Evolutionary conservation across 2,329 filamentous ascomycete genomes (phyloP).

Genomic region (Sporothrix schenckii): DNA sequence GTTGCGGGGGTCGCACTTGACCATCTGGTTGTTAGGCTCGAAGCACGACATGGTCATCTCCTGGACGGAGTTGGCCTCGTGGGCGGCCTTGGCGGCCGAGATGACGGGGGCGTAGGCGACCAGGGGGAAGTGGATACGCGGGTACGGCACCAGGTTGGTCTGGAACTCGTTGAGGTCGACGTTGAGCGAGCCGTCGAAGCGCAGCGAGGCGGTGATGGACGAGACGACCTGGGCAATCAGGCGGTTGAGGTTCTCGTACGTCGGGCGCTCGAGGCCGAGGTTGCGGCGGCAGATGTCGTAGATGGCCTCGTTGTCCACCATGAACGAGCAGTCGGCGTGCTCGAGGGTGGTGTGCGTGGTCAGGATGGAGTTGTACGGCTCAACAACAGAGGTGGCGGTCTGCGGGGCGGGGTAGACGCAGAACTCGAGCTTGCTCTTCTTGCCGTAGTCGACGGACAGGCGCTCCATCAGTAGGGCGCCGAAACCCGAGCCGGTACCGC

Average conservation of each 20-base stretch:
- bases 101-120: conserved; percentile 95
- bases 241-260: conserved; percentile 98
- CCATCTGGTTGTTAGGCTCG: conserved; percentile 99
- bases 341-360: conserved; percentile 98
- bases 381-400: conserved; percentile 94
- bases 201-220: conserved; percentile 96
- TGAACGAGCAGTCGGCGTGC: conserved; percentile 99
- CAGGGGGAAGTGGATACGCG: conserved; percentile 98
- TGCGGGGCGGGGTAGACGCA: conserved; percentile 98
- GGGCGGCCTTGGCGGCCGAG: conserved; percentile 90
- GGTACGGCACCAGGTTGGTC: conserved; percentile 98
- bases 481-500: conserved; percentile 98
- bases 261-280: conserved; percentile 93
- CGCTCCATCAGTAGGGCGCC: conserved; percentile 98
- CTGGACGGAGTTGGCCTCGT: conserved; percentile 97
- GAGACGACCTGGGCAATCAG: conserved; percentile 98
- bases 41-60: conserved; percentile 99
- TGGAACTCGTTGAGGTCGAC: conserved; percentile 99
- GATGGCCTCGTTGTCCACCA: conserved; percentile 99
- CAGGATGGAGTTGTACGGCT: conserved; percentile 99
- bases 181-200: conserved; percentile 98
- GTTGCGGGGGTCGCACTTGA: conserved; percentile 97
- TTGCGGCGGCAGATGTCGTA: conserved; percentile 99
- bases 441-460: conserved; percentile 97
- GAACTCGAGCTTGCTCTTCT: conserved; percentile 99